These are phyloP conservation scores for Camellia sinensis DNA, from an alignment of 148 eudicot genomes.

Conservation along the genomic window DNA sequence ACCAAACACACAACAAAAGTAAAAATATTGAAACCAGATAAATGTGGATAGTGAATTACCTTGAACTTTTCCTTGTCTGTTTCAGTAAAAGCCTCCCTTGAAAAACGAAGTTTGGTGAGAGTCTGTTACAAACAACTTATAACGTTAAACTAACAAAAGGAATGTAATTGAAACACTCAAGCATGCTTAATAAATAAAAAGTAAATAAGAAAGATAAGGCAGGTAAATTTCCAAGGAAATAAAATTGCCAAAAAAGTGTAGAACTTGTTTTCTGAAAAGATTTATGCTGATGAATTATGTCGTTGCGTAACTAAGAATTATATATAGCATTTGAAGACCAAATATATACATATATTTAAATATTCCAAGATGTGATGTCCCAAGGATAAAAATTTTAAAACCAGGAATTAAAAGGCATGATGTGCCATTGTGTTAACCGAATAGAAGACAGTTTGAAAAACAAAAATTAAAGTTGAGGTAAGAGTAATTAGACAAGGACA, in stretches of 20 bases:
- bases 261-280: too few relatives aligned
- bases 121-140: conserved; percentile 47
- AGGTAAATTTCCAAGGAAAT: too few relatives aligned
- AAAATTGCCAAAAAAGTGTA: too few relatives aligned
- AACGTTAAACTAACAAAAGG: background rate
- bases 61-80: conserved; percentile 67
- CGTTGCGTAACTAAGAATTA: background rate
- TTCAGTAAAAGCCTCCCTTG: conserved; percentile 64
- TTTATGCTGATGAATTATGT: too few relatives aligned
- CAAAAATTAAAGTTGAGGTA: background rate
- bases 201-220: too few relatives aligned
- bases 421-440: background rate
- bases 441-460: background rate
- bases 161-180: background rate
- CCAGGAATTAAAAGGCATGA: background rate
- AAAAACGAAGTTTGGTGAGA: conserved; percentile 85
- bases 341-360: background rate
- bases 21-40: background rate
- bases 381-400: background rate
- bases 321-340: background rate
- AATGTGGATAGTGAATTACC: conserved; percentile 32
- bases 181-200: background rate
- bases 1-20: background rate
- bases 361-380: background rate
- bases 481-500: background rate